Conservation (phyloP, 2,329 filamentous ascomycete genomes). For the Aureobasidium sp. region DNA sequence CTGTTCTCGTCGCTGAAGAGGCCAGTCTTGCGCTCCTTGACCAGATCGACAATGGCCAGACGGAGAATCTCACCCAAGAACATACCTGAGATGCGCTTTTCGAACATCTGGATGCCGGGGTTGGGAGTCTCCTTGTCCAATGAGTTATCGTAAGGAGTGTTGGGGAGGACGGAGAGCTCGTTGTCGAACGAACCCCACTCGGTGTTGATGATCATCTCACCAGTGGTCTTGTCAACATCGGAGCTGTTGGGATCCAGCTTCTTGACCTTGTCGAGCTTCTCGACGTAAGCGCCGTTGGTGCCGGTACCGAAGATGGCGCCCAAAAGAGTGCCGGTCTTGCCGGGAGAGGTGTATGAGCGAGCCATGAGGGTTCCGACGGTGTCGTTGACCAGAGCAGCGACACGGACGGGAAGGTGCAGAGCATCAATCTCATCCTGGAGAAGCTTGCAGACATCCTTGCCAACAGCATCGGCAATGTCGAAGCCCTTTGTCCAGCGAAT, state of each 20-base stretch:
- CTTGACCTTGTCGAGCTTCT: conserved; percentile 77
- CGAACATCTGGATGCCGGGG: conserved; percentile 95
- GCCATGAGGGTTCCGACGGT: conserved; percentile 98
- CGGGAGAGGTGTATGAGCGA: conserved; percentile 85
- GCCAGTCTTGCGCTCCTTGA: conserved; percentile 55
- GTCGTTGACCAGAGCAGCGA: conserved; percentile 95
- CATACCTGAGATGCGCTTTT: conserved; percentile 98
- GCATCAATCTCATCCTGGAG: conserved; percentile 85
- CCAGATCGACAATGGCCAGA: conserved; percentile 61
- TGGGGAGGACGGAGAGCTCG: conserved; percentile 75
- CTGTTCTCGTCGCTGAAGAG: conserved; percentile 73
- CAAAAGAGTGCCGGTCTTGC: conserved; percentile 77
- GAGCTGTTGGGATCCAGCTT: conserved; percentile 51
- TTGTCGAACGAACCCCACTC: conserved; percentile 99
- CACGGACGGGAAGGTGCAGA: conserved; percentile 77
- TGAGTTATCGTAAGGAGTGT: conserved; percentile 70
- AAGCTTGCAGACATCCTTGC: conserved; percentile 87
- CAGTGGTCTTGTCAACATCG: conserved; percentile 59
- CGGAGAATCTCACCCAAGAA: conserved; percentile 93
- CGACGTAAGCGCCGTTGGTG: conserved; percentile 94
- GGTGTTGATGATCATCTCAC: conserved; percentile 95
- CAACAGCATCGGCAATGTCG: conserved; percentile 87
- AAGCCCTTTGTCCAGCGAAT: conserved; percentile 99
- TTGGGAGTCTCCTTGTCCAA: conserved; percentile 78
- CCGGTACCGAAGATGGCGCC: conserved; percentile 97